Evolutionary conservation across 1,139 yeast species (phyloP).

Genomic region (Debaryomyces subglobosus): DNA sequence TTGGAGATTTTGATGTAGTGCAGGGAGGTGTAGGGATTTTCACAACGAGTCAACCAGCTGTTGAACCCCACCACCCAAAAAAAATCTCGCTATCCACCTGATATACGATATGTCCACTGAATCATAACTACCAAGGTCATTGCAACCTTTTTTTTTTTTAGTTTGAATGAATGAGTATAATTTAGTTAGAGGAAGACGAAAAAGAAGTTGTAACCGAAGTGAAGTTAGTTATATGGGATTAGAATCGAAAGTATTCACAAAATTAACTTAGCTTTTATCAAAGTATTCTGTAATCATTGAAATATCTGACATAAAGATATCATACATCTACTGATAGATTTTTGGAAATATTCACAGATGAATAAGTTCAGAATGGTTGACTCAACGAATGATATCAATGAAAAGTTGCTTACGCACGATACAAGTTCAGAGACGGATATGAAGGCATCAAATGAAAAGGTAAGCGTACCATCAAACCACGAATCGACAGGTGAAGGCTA

Average conservation of each 20-base stretch:
- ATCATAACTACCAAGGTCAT: slow-evolving; percentile 26
- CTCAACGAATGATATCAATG: background rate
- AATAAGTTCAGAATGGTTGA: background rate
- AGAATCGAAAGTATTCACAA: background rate
- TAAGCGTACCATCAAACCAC: background rate
- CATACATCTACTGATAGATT: background rate
- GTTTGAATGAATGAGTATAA: background rate
- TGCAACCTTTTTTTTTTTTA: slow-evolving; percentile 16
- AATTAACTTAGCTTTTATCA: background rate
- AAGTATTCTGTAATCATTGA: background rate
- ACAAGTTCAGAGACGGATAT: background rate
- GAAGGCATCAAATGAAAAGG: background rate
- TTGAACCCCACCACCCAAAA: background rate
- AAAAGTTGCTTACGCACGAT: background rate
- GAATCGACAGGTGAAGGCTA: background rate
- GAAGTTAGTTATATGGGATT: background rate
- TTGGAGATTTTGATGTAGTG: too few species aligned
- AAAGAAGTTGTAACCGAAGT: background rate
- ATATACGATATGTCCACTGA: background rate
- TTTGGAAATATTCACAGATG: background rate
- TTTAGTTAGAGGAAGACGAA: background rate
- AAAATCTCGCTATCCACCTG: background rate
- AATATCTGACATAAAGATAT: background rate
- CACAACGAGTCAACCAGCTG: too few species aligned
- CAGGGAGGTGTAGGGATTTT: too few species aligned